phyloP scores from a whole-genome alignment of 768 basidiomycete genomes.

The Naganishia vishniacii region DNA sequence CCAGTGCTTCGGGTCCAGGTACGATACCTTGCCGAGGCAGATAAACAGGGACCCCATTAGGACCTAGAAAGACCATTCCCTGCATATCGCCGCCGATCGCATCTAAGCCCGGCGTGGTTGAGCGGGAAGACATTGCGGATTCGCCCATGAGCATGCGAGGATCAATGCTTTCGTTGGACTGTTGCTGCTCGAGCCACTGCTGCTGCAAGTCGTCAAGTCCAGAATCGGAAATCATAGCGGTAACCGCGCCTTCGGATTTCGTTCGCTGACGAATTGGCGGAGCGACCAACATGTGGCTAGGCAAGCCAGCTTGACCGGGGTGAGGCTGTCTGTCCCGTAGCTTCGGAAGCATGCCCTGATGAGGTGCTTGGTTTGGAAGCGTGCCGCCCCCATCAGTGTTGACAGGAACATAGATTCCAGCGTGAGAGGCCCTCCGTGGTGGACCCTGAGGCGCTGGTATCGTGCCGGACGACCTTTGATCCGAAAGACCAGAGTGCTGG shows the following conservation, averaged over 20 bases:
- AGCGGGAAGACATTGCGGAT: conserved; percentile 19
- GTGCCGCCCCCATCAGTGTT: background rate
- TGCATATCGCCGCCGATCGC: background rate
- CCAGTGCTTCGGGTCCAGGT: conserved; percentile 21
- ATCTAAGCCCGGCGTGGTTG: background rate
- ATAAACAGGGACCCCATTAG: conserved; percentile 2
- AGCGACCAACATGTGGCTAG: background rate
- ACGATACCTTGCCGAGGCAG: background rate
- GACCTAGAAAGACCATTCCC: background rate
- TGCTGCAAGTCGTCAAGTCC: conserved; percentile 1
- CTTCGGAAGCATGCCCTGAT: background rate
- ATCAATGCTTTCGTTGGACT: conserved; percentile 17
- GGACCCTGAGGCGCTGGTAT: conserved; percentile 5
- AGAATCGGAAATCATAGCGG: conserved; percentile 9
- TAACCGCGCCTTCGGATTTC: conserved; percentile 18
- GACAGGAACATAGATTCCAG: conserved; percentile 19
- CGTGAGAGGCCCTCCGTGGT: conserved; percentile 15
- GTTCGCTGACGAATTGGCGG: conserved; percentile 18
- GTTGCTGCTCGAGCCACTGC: conserved; percentile 10
- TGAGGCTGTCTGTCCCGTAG: background rate
- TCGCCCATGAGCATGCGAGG: conserved; percentile 23
- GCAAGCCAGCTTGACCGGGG: background rate
- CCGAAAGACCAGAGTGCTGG: background rate
- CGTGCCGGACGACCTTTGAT: background rate
- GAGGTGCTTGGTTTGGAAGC: background rate